These are phyloP conservation scores for Colletotrichum neosansevieriae DNA, from an alignment of 2,329 filamentous ascomycete genomes.

Conservation along the genomic window DNA sequence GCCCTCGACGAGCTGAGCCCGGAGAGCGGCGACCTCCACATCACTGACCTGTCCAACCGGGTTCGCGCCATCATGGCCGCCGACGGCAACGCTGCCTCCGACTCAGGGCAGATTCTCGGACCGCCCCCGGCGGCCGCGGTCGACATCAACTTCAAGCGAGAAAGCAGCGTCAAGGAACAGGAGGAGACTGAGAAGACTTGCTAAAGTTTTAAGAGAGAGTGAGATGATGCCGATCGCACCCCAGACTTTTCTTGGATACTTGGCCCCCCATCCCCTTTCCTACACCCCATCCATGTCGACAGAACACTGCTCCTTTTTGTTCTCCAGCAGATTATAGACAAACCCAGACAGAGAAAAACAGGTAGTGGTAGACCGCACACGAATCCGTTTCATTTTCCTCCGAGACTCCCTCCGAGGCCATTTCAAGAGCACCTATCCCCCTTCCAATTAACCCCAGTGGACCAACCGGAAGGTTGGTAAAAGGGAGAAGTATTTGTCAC, in stretches of 20 bases:
- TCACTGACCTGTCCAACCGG: conserved; percentile 82
- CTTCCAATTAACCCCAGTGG: not conserved
- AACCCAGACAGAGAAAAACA: conserved; percentile 10
- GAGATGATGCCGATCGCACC: conserved; percentile 10
- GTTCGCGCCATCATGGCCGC: conserved; percentile 71
- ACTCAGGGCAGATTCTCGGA: conserved; percentile 1
- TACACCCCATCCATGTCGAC: not conserved
- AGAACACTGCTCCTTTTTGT: not conserved
- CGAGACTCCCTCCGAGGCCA: not conserved
- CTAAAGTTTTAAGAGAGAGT: conserved; percentile 43
- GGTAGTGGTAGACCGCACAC: conserved; percentile 27
- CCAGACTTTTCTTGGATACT: conserved; percentile 14
- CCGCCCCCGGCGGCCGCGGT: conserved; percentile 18
- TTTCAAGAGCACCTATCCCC: conserved; percentile 3
- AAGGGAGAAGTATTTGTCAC: not conserved
- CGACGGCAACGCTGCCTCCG: conserved; percentile 38
- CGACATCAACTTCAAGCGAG: conserved; percentile 43
- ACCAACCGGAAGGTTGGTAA: no score
- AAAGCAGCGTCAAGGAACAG: conserved; percentile 57
- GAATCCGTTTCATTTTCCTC: conserved; percentile 17
- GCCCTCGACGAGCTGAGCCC: conserved; percentile 79
- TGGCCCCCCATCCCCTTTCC: not conserved
- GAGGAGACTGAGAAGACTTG: conserved; percentile 68
- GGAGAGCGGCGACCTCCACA: conserved; percentile 85
- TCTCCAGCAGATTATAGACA: conserved; percentile 37